phyloP scores from a whole-genome alignment of 1,139 yeast genomes.

The Geotrichum bryndzae region DNA sequence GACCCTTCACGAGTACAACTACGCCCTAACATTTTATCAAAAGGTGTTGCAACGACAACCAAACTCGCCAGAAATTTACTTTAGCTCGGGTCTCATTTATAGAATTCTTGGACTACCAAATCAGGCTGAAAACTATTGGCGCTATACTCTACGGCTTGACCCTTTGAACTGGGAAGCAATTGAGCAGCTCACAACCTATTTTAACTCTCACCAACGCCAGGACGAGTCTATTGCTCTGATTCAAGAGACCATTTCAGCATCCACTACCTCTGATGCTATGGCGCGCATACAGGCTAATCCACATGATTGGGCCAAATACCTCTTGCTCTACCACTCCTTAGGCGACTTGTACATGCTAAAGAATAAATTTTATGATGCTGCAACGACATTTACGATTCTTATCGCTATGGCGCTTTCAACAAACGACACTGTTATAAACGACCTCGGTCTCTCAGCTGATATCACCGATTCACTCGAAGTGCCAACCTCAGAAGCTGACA shows the following conservation, averaged over 20 bases:
- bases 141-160: conserved; percentile 21
- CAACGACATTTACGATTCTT: conserved; percentile 20
- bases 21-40: conserved; percentile 15
- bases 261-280: conserved; percentile 11
- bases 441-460: conserved; percentile 2
- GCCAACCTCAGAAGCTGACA: conserved; percentile 4
- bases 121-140: conserved; percentile 25
- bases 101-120: conserved; percentile 18
- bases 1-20: conserved; percentile 17
- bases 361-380: conserved; percentile 20
- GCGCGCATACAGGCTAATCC: conserved; percentile 14
- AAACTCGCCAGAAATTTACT: conserved; percentile 25
- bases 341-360: conserved; percentile 24
- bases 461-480: not conserved
- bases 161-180: conserved; percentile 29
- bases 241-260: conserved; percentile 7
- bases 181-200: conserved; percentile 25
- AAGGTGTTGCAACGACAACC: conserved; percentile 18
- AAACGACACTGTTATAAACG: not conserved
- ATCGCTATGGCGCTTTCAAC: conserved; percentile 1
- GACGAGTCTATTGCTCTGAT: conserved; percentile 22
- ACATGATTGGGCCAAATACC: conserved; percentile 26
- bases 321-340: conserved; percentile 29
- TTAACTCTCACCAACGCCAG: conserved; percentile 22
- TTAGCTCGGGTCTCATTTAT: conserved; percentile 25